Evolutionary conservation across 2,329 filamentous ascomycete genomes (phyloP).

Genomic region (Chaetomiaceae sp.): DNA sequence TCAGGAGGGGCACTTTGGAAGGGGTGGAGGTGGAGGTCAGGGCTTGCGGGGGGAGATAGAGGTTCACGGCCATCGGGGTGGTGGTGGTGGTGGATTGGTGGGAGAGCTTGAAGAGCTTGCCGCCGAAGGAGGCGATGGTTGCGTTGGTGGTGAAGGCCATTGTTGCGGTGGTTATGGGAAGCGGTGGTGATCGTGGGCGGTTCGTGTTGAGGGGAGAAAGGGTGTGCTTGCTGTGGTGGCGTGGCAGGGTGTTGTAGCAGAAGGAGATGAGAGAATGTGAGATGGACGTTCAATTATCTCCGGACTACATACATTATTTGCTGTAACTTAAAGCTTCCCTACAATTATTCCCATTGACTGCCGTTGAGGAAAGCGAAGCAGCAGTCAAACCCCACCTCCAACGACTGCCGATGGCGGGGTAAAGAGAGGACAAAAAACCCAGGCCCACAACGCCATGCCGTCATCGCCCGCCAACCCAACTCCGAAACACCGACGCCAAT

Average conservation of each 20-base stretch:
- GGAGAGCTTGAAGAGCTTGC: constrained; percentile 88
- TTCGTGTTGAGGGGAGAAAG: neutral
- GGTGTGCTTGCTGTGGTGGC: neutral
- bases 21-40: constrained; percentile 37
- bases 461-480: neutral
- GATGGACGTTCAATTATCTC: neutral
- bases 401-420: constrained; percentile 20
- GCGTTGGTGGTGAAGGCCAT: constrained; percentile 89
- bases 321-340: constrained; percentile 7
- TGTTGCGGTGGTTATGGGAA: neutral
- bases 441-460: constrained; percentile 5
- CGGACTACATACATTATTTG: neutral
- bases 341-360: neutral
- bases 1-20: constrained; percentile 71
- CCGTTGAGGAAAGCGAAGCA: neutral
- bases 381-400: constrained; percentile 8
- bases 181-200: neutral
- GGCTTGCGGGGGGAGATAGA: constrained; percentile 78
- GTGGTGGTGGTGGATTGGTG: constrained; percentile 73
- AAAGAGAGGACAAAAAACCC: neutral
- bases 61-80: constrained; percentile 87
- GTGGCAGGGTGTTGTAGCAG: too few species aligned
- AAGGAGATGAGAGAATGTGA: neutral
- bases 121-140: constrained; percentile 85
- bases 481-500: constrained; percentile 2